Percentiles rank a stretch among this genome's conserved stretches.
phyloP scores from a whole-genome alignment of 1,139 yeast species.

The Blastobotrys petasosporus region DNA sequence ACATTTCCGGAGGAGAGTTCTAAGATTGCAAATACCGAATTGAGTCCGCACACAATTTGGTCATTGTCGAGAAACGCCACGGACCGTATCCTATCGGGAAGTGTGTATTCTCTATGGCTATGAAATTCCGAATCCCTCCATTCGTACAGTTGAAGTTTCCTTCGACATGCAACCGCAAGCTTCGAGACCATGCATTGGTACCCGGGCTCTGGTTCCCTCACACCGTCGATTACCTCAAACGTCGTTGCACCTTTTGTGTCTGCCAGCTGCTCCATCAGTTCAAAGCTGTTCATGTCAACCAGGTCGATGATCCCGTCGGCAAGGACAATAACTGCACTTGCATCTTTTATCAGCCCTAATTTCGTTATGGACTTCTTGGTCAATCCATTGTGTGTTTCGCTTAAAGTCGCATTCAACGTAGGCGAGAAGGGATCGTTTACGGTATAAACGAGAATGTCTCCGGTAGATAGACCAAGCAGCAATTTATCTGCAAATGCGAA shows the following conservation, averaged over 20 bases:
- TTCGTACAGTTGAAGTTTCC: conserved; percentile 33
- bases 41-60: conserved; percentile 32
- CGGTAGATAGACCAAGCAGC: conserved; percentile 24
- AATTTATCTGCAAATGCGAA: conserved; percentile 26
- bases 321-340: conserved; percentile 34
- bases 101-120: conserved; percentile 29
- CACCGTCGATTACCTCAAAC: conserved; percentile 28
- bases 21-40: conserved; percentile 26
- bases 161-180: conserved; percentile 33
- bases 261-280: conserved; percentile 30
- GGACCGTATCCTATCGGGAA: conserved; percentile 34
- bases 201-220: conserved; percentile 15
- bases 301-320: conserved; percentile 33
- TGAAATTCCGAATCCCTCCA: conserved; percentile 36
- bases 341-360: conserved; percentile 33
- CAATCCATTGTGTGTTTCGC: conserved; percentile 16
- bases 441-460: conserved; percentile 23
- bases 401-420: conserved; percentile 15
- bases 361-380: conserved; percentile 25
- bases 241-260: conserved; percentile 35
- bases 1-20: conserved; percentile 21
- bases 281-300: conserved; percentile 32
- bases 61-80: conserved; percentile 35
- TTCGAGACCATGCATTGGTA: conserved; percentile 26
- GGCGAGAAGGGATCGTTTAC: conserved; percentile 25